Evolutionary conservation across 2,329 filamentous ascomycete species (phyloP).

Genomic region (Alternaria dauci): DNA sequence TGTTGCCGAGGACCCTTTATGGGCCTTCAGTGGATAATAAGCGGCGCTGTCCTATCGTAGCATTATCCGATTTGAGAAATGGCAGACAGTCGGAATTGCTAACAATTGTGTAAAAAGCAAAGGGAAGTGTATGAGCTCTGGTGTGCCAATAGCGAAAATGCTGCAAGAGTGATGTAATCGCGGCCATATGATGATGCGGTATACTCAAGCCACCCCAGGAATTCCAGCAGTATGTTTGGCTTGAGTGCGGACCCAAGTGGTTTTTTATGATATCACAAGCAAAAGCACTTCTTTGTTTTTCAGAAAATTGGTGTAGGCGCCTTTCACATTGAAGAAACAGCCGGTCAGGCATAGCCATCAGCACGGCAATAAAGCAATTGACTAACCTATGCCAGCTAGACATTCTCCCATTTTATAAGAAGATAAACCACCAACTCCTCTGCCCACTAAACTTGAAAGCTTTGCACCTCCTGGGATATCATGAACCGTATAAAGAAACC

Average conservation of each 20-base stretch:
- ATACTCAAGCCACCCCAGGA: not conserved
- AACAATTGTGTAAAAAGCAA: not conserved
- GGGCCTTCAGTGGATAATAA: not conserved
- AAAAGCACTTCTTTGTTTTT: not conserved
- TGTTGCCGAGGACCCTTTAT: constrained; percentile 11
- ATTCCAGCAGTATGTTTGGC: not conserved
- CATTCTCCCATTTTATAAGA: constrained; percentile 1
- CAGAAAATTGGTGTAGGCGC: not conserved
- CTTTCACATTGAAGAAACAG: not conserved
- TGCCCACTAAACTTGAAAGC: constrained; percentile 1
- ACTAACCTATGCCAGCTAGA: not conserved
- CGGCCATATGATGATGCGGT: not conserved
- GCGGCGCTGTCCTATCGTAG: constrained; percentile 2
- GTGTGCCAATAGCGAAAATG: not conserved
- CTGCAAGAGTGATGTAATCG: not conserved
- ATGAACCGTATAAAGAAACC: constrained; percentile 18
- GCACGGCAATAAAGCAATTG: not conserved
- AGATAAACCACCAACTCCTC: constrained; percentile 17
- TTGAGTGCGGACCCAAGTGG: not conserved
- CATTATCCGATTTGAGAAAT: not conserved
- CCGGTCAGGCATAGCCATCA: not conserved
- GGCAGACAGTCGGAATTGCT: not conserved
- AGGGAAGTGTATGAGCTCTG: not conserved
- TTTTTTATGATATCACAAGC: not conserved
- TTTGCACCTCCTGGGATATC: constrained; percentile 26